Evolutionary conservation across 495 filamentous ascomycete genomes (phyloP), one percentile per base, ranked within the genome.

Genomic region (Penicillium crystallinum): DNA sequence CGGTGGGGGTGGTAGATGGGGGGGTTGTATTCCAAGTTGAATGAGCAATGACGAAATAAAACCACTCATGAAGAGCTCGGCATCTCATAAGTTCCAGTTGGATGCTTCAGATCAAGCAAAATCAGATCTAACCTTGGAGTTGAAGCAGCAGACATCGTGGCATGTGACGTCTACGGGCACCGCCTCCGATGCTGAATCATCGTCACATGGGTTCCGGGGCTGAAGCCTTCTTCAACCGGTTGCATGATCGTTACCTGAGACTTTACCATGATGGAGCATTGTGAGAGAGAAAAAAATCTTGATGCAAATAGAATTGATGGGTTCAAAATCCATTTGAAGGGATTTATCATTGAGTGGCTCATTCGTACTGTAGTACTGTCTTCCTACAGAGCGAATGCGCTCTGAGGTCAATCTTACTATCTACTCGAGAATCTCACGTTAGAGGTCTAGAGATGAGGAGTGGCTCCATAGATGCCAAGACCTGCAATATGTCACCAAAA

Each of bases 11-110:
- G 88, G 64, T 86, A 82, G 54, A 86, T 83, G 53, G 84, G 81
- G 54, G 85, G 88, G 81, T 68, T 85, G 85, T 61, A 89, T 73
- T 63, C 89, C 86, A 45, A 87, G 83, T 56, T 88, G 87, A 62
- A 89, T 85, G 54, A 91, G 68, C 58, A 90, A 84, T 27, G 89
- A 86, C 37, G 79, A 78, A 50, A 92, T 79, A 50, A 88, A 77
- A 65, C 78, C 82, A 72, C 77, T 83, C 89, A 91, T 93, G 75
- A 56, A 71, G 59, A 57, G 57, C 54, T 46, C 30, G 6, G 21
- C 46, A 48, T 54, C 40, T 59, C 59, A 65, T 39, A 47, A 45
- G 52, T 52, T 35, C 17, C 17, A 3, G 23, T 27, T 27, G 5
- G 25, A 30, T 50, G 47, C 34, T 30, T 22, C 30, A 17, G 23